A percentile compares a stretch with the other conserved stretches of the same genome.
Conservation (phyloP, 2,329 filamentous ascomycete genomes). For the Thermothelomyces thermophilus region DNA sequence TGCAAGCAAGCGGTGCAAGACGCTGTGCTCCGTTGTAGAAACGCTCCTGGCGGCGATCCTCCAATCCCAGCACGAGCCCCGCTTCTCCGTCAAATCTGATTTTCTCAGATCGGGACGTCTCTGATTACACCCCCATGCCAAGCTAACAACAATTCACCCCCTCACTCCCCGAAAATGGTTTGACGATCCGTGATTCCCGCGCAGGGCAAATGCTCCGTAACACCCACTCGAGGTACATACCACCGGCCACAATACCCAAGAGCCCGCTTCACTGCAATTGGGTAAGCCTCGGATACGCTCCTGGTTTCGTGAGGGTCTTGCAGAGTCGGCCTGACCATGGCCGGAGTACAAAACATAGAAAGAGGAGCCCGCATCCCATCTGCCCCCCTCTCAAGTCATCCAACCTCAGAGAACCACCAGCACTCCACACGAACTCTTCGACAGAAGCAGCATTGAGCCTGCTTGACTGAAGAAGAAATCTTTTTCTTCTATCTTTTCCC, state of each 20-base stretch:
- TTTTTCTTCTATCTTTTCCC: background rate
- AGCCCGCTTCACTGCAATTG: slow-evolving; percentile 18
- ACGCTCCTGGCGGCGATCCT: background rate
- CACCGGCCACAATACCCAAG: slow-evolving; percentile 18
- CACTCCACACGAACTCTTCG: slow-evolving; percentile 18
- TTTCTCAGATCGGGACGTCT: slow-evolving; percentile 22
- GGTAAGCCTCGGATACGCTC: slow-evolving; percentile 20
- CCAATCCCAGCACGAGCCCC: slow-evolving; percentile 12
- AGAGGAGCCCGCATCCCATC: slow-evolving; percentile 20
- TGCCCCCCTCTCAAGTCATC: slow-evolving; percentile 15
- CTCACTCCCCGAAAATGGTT: slow-evolving; percentile 16
- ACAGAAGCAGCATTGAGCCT: slow-evolving; percentile 23
- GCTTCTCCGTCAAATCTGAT: slow-evolving; percentile 14
- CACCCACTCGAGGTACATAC: slow-evolving; percentile 24
- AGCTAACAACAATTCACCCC: slow-evolving; percentile 4
- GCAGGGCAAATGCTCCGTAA: slow-evolving; percentile 19
- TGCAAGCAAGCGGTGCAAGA: slow-evolving; percentile 2
- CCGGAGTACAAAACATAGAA: slow-evolving; percentile 23
- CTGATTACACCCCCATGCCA: slow-evolving; percentile 22
- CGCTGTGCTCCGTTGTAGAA: slow-evolving; percentile 1
- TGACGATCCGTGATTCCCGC: slow-evolving; percentile 19
- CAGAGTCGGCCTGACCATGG: slow-evolving; percentile 21
- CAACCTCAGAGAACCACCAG: slow-evolving; percentile 18
- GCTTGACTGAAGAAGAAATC: slow-evolving; percentile 16
- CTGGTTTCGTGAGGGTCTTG: slow-evolving; percentile 16